Conservation (phyloP, 352 stramenopile species). For the Pythium dissimile region DNA sequence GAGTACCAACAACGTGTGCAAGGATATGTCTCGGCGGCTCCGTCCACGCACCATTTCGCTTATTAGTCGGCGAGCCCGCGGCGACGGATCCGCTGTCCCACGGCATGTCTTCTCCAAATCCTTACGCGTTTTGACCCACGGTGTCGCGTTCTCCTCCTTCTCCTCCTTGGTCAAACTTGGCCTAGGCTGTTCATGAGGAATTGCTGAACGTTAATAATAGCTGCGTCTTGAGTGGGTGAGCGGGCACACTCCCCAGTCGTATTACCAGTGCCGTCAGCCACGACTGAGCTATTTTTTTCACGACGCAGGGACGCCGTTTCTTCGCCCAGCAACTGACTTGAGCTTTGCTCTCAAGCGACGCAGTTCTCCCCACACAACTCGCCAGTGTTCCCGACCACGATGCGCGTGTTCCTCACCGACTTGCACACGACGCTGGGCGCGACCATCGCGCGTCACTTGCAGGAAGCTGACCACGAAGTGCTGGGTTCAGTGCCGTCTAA, state of each 20-base stretch:
- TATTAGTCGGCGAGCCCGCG: constrained; percentile 28
- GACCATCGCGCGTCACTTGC: constrained; percentile 49
- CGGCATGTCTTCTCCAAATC: constrained; percentile 16
- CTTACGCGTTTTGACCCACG: background rate
- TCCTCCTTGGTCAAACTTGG: too few species aligned
- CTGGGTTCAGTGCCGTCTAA: constrained; percentile 50
- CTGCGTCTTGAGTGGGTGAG: too few species aligned
- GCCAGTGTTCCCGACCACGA: constrained; percentile 6
- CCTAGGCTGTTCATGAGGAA: too few species aligned
- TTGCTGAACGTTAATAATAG: too few species aligned
- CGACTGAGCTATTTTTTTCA: constrained; percentile 8
- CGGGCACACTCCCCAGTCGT: too few species aligned
- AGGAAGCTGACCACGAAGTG: constrained; percentile 67
- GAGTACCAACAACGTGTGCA: background rate
- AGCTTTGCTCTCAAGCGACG: background rate
- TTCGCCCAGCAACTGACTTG: background rate
- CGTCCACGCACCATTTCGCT: constrained; percentile 62
- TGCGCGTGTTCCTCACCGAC: constrained; percentile 77
- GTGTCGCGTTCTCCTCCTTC: background rate
- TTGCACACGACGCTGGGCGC: constrained; percentile 54
- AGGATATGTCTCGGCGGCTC: too few species aligned
- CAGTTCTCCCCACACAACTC: too few species aligned
- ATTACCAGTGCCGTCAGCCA: too few species aligned
- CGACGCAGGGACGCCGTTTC: background rate
- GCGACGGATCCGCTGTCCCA: constrained; percentile 27